phyloP scores from a whole-genome alignment of 208 protist species.

The Plasmodiophora brassicae region DNA sequence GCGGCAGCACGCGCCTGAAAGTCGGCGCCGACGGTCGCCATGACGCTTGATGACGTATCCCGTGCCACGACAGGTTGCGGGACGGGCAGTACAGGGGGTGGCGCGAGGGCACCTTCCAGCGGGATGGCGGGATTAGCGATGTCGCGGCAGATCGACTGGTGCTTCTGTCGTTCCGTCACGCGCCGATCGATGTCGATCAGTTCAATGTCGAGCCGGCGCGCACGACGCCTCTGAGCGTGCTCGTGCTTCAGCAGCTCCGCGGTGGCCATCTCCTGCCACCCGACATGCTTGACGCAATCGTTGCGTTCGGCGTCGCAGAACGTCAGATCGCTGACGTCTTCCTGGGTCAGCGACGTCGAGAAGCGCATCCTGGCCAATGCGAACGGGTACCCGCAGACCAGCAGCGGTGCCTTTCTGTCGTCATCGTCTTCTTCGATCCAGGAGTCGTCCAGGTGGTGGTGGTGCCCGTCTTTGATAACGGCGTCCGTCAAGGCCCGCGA shows the following conservation, averaged over 20 bases:
- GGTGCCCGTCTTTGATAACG: neutral
- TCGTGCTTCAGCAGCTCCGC: neutral
- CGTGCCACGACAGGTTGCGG: too few relatives aligned
- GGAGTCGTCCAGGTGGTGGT: neutral
- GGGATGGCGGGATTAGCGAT: neutral
- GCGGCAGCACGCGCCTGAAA: too few relatives aligned
- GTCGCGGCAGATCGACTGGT: neutral
- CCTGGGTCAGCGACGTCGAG: neutral
- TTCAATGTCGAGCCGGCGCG: neutral
- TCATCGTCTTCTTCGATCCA: neutral
- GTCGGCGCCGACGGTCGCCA: too few relatives aligned
- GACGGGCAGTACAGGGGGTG: too few relatives aligned
- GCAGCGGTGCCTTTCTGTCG: neutral
- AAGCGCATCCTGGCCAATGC: neutral
- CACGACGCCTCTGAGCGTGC: neutral
- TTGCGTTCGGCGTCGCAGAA: neutral
- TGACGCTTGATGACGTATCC: too few relatives aligned
- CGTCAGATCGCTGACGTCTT: neutral
- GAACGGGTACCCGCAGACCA: slow-evolving; percentile 8
- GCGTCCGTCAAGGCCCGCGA: neutral
- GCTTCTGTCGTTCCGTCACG: neutral
- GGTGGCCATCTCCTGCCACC: neutral
- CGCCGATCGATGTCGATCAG: neutral
- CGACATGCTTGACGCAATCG: neutral
- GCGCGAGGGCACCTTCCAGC: too few relatives aligned